Evolutionary conservation across 768 basidiomycete species (phyloP).

Genomic region (Naganishia randhawae): DNA sequence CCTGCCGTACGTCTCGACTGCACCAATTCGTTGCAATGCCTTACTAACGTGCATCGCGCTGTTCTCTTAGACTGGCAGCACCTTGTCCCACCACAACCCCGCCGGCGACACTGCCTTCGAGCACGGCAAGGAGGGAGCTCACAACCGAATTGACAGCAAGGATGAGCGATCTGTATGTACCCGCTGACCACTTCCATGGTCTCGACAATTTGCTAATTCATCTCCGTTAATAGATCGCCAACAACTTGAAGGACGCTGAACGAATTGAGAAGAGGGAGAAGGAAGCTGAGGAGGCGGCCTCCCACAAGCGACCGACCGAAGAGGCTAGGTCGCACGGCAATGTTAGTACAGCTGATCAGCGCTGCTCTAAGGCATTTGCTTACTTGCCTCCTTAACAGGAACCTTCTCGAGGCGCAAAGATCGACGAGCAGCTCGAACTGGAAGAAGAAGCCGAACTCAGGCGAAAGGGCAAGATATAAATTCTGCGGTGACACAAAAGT

Average conservation of each 20-base stretch:
- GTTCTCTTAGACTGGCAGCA: conserved; percentile 29
- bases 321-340: conserved; percentile 35
- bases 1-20: conserved; percentile 35
- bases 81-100: conserved; percentile 42
- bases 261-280: conserved; percentile 44
- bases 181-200: not conserved
- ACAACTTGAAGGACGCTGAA: conserved; percentile 45
- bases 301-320: conserved; percentile 41
- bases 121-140: conserved; percentile 29
- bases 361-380: not conserved
- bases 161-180: conserved; percentile 41
- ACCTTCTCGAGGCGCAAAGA: conserved; percentile 46
- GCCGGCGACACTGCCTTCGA: conserved; percentile 36
- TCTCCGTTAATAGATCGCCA: conserved; percentile 28
- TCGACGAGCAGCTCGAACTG: conserved; percentile 44
- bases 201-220: not conserved
- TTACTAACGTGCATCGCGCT: not conserved
- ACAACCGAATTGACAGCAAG: conserved; percentile 42
- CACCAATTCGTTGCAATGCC: not conserved
- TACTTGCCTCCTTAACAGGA: not conserved
- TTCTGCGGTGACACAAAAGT: not conserved
- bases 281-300: conserved; percentile 37
- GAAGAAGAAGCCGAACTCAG: conserved; percentile 44
- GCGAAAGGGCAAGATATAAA: conserved; percentile 34
- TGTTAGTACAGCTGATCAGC: not conserved